phyloP scores from a whole-genome alignment of 768 basidiomycete genomes.

The Daedalea quercina region DNA sequence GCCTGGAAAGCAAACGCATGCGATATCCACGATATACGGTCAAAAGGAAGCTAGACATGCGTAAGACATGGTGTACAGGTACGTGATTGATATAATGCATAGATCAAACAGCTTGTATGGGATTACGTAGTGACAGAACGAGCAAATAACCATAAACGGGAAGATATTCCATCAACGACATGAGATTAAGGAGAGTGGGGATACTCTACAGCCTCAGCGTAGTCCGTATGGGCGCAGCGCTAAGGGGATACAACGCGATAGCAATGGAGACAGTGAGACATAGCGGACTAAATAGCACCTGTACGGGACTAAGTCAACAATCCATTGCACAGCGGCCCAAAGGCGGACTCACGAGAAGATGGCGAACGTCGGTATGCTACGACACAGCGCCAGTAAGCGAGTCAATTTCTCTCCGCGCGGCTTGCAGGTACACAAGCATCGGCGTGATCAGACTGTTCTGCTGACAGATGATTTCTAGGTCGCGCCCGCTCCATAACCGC shows the following conservation, averaged over 20 bases:
- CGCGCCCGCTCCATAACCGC: constrained; percentile 70
- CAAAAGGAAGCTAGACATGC: too few relatives aligned
- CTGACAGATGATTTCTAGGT: constrained; percentile 76
- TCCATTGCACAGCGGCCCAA: neutral
- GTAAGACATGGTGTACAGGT: too few relatives aligned
- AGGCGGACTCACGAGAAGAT: neutral
- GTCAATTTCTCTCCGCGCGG: constrained; percentile 23
- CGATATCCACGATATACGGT: too few relatives aligned
- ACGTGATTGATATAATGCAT: too few relatives aligned
- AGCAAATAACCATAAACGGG: neutral
- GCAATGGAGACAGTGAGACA: neutral
- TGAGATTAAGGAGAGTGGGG: neutral
- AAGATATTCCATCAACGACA: neutral
- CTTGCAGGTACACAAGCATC: constrained; percentile 60
- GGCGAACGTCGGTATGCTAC: neutral
- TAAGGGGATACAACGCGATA: constrained; percentile 4
- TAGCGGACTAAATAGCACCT: neutral
- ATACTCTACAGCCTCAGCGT: neutral
- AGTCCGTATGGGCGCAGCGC: neutral
- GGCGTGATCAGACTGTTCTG: constrained; percentile 85
- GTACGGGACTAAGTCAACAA: neutral
- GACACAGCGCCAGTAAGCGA: neutral
- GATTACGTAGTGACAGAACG: neutral
- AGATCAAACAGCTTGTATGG: neutral
- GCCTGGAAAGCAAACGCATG: too few relatives aligned